Base-by-base conservation (phyloP, 768 basidiomycete species). In the Dentipellis fragilis region DNA sequence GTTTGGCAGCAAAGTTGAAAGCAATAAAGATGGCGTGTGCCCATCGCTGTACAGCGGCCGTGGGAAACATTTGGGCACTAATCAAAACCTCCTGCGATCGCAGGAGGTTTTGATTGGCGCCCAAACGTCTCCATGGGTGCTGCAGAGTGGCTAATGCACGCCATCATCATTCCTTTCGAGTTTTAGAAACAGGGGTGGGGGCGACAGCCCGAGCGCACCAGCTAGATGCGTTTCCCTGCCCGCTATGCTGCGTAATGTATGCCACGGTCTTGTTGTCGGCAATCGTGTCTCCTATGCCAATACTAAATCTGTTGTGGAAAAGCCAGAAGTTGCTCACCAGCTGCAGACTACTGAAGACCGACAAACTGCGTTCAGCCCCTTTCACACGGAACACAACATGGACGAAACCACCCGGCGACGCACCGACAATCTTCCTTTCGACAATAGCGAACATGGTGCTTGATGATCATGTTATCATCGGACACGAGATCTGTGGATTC, bases 341-440 rank as follows among this genome's bases (percentile, higher is more conserved):
- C 66, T 99, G 96, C 2, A 95, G 75, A n/a, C 93, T 93, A 9
- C 89, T 92, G 73, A 98, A 97, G 40, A 97, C 83, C 58, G 84
- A 81, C 34, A 89, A 78, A 7, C 92, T 92, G 16, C 87, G 85
- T 64, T 95, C 92, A 1, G 92, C 92, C 0, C 96, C 96, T 68
- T 95, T 93, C 71, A 98, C 95, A 52, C 95, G 89, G 77, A 97
- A 98, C 17, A 93, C 91, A 63, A 97, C 87, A 64, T 99, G 94
- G 39, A 98, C 81, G 10, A 99, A 77, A 72, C 96, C 96, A 46
- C 94, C 94, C 58, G 90, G 88, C 0, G 91, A 84, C 1, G 93
- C 89, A 56, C 96, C 96, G 39, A 97, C 95, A n/a, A 93, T 96
- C 74, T 97, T 94, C 77, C 98, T 99, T 74, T 95, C 89, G 49